Percentiles rank a stretch among this genome's conserved stretches.
Conservation (phyloP, 306 rosid species). For the Dalbergia cochinchinensis region DNA sequence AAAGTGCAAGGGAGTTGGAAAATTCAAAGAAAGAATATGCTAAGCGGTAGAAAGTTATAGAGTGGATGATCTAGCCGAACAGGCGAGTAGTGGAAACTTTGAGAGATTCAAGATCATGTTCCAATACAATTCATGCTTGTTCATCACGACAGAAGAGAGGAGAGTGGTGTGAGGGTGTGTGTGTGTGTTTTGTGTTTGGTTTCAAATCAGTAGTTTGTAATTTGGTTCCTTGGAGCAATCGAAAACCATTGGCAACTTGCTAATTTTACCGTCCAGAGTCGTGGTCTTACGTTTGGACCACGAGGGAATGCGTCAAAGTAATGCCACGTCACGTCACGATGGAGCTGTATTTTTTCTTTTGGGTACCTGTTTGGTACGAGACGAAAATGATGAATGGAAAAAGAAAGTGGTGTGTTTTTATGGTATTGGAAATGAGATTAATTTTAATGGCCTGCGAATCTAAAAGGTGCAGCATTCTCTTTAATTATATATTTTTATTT, state of each 20-base stretch:
- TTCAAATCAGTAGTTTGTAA: background rate
- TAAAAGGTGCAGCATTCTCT: too few relatives aligned
- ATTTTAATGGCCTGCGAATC: too few relatives aligned
- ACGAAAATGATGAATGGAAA: too few relatives aligned
- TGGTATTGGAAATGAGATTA: too few relatives aligned
- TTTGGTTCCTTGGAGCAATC: slow-evolving; percentile 36
- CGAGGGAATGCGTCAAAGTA: slow-evolving; percentile 65
- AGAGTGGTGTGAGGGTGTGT: background rate
- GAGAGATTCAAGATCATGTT: background rate
- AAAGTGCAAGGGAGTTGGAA: slow-evolving; percentile 43
- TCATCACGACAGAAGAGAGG: background rate
- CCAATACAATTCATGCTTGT: background rate
- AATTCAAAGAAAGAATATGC: slow-evolving; percentile 62
- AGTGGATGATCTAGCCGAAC: slow-evolving; percentile 19
- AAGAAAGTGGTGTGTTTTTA: too few relatives aligned
- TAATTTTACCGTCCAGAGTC: slow-evolving; percentile 34
- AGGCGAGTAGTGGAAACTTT: background rate
- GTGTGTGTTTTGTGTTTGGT: background rate
- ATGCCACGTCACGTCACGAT: slow-evolving; percentile 60
- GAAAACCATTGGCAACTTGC: slow-evolving; percentile 20
- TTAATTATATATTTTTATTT: too few relatives aligned
- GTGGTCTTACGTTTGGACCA: slow-evolving; percentile 40
- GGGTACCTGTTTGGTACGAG: too few relatives aligned
- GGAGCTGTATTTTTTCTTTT: background rate
- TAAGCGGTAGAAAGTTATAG: slow-evolving; percentile 15